These are phyloP conservation scores for Diaporthe sp. DNA, from an alignment of 2,329 filamentous ascomycete species.

Conservation along the genomic window DNA sequence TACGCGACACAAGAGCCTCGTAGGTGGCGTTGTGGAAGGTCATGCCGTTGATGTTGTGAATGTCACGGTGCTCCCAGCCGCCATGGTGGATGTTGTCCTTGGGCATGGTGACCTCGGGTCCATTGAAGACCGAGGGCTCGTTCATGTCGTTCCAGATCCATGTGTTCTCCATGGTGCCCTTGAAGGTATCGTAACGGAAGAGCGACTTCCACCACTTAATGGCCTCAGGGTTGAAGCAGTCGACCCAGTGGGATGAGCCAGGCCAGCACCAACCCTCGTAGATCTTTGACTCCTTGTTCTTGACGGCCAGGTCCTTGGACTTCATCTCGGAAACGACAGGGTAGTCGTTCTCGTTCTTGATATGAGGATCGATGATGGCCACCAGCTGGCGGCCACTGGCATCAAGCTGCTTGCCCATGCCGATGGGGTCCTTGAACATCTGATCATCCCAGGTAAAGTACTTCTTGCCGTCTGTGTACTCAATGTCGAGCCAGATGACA, in stretches of 20 bases:
- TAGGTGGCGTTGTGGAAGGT: slow-evolving; percentile 96
- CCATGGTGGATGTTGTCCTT: slow-evolving; percentile 95
- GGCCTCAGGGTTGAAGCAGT: slow-evolving; percentile 93
- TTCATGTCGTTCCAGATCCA: slow-evolving; percentile 99
- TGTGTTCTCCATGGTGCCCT: slow-evolving; percentile 85
- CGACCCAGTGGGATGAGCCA: slow-evolving; percentile 95
- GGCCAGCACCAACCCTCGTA: slow-evolving; percentile 99
- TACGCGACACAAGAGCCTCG: slow-evolving; percentile 83
- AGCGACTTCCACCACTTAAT: slow-evolving; percentile 90
- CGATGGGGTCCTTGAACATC: slow-evolving; percentile 85
- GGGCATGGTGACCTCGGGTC: slow-evolving; percentile 97
- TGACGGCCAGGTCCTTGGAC: slow-evolving; percentile 83
- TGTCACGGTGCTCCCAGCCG: slow-evolving; percentile 95
- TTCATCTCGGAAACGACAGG: slow-evolving; percentile 82
- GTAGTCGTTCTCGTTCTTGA: slow-evolving; percentile 90
- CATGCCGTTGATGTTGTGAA: slow-evolving; percentile 96
- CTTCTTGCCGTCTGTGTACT: slow-evolving; percentile 96
- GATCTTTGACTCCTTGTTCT: slow-evolving; percentile 88
- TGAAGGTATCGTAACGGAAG: slow-evolving; percentile 90
- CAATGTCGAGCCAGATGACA: slow-evolving; percentile 98
- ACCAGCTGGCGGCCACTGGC: slow-evolving; percentile 90
- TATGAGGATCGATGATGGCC: slow-evolving; percentile 95
- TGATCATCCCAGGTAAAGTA: slow-evolving; percentile 98
- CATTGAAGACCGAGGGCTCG: slow-evolving; percentile 98
- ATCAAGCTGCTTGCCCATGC: slow-evolving; percentile 90